Base-by-base conservation (phyloP, 106 monocot species). In the Platanthera guangdongensis region DNA sequence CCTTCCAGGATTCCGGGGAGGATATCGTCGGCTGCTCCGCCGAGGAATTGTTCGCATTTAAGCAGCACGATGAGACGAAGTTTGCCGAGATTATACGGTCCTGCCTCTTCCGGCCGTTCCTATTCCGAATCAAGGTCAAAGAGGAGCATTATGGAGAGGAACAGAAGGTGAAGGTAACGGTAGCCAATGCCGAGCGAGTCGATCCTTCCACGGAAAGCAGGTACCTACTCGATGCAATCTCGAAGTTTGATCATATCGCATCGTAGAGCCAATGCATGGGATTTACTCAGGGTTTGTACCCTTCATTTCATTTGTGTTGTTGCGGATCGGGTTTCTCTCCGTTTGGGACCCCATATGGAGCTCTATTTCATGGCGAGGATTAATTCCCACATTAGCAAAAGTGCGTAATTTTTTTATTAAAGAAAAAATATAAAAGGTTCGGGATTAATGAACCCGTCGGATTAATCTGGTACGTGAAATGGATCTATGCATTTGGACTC, bases 1-100 rank as follows among this genome's bases (percentile, higher is more conserved):
- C 92, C 39, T 99, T 99, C 74, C 99, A 99, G 77, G 99, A 94
- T 71, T 80, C 92, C 5, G 99, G 99, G 18, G 90, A 90, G 78
- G 94, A 94, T 68, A 86, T 99, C 10, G 73, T 94, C 8, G 85
- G 92, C 74, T 85, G 86, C 84, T 78, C 92, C 1, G 99, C 99
- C 0, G 87, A 90, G 74, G 92, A 94, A 32, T 71, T 94, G 32
- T 85, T 90, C 72, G 72, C 57, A 52, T 50, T 99, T 67, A 91
- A 92, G 73, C 92, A 94, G 64, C 70, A 75, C 5, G 88, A 92
- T 69, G 88, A 90, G 71, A 68, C 13, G 51, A 88, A 69, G 52
- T 99, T 94, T 81, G 82, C 72, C 8, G 88, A 90, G 39, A 83
- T 92, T 57, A 65, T 94, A 53, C 80, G 81, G 0, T 15, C 75